Conservation (phyloP, 2,329 filamentous ascomycete genomes). For the Talaromyces sp. region DNA sequence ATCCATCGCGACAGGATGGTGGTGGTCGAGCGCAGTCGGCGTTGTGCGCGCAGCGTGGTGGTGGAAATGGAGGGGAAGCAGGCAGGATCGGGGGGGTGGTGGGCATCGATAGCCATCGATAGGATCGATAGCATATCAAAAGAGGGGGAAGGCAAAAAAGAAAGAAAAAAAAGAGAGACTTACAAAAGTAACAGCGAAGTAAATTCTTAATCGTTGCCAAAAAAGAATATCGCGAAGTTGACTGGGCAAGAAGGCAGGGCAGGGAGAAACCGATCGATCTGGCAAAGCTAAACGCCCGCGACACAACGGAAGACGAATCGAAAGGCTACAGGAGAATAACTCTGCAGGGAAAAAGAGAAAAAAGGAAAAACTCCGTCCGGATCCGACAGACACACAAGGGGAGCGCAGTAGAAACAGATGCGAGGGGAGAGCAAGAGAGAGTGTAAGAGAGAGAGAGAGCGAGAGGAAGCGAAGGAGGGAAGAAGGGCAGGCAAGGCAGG, state of each 20-base stretch:
- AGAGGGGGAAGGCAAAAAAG: not conserved
- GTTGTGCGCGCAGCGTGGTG: not conserved
- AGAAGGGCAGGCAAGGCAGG: not conserved
- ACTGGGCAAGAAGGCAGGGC: not conserved
- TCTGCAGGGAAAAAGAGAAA: slow-evolving; percentile 19
- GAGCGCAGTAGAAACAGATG: slow-evolving; percentile 14
- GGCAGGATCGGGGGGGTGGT: not conserved
- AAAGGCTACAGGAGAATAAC: slow-evolving; percentile 18
- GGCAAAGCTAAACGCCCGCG: slow-evolving; percentile 17
- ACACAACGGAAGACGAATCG: slow-evolving; percentile 17
- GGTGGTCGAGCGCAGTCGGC: not conserved
- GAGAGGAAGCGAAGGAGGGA: slow-evolving; percentile 1
- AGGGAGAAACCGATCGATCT: not conserved
- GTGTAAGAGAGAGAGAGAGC: slow-evolving; percentile 11
- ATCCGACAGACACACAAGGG: slow-evolving; percentile 6
- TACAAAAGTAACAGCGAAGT: slow-evolving; percentile 8
- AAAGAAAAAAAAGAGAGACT: not conserved
- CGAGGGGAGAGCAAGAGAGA: slow-evolving; percentile 14
- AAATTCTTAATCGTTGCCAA: not conserved
- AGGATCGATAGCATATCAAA: not conserved
- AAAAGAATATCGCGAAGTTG: not conserved
- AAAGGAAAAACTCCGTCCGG: slow-evolving; percentile 12
- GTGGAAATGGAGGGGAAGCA: not conserved
- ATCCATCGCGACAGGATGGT: not conserved
- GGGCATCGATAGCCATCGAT: not conserved